phyloP scores from a whole-genome alignment of 768 basidiomycete species.

The Termitomyces sp. region DNA sequence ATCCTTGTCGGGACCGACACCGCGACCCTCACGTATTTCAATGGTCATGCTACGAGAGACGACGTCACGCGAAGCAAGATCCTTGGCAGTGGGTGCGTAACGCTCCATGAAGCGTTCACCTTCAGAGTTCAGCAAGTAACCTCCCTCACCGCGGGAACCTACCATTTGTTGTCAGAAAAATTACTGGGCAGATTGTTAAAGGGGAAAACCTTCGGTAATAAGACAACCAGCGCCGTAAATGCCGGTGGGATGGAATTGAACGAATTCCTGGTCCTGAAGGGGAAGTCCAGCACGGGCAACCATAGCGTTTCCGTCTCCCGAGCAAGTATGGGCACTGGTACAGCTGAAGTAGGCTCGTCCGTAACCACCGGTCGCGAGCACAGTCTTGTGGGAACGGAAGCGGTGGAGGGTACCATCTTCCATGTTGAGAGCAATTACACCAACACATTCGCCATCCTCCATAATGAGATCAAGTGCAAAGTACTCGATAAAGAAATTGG shows the following conservation, averaged over 20 bases:
- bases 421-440: constrained; percentile 99
- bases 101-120: constrained; percentile 99
- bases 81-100: constrained; percentile 98
- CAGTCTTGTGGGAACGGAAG: constrained; percentile 98
- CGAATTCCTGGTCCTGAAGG: constrained; percentile 95
- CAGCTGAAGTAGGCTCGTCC: constrained; percentile 98
- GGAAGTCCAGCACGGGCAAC: constrained; percentile 94
- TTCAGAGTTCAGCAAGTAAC: constrained; percentile 96
- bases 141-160: constrained; percentile 99
- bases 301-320: constrained; percentile 99
- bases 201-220: constrained; percentile 84
- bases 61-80: constrained; percentile 98
- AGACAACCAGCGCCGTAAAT: constrained; percentile 99
- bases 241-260: constrained; percentile 99
- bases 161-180: neutral
- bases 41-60: constrained; percentile 99
- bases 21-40: constrained; percentile 97
- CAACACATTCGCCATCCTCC: constrained; percentile 98
- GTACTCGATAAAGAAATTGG: constrained; percentile 99
- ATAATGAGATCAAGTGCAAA: constrained; percentile 99
- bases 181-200: neutral
- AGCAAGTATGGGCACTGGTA: constrained; percentile 98
- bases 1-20: constrained; percentile 97
- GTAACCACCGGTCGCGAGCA: constrained; percentile 97
- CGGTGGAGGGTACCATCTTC: constrained; percentile 99